Evolutionary conservation across 441 rosid genomes (phyloP), one percentile per base, ranked within the genome.

Genomic region (Erodium texanum): DNA sequence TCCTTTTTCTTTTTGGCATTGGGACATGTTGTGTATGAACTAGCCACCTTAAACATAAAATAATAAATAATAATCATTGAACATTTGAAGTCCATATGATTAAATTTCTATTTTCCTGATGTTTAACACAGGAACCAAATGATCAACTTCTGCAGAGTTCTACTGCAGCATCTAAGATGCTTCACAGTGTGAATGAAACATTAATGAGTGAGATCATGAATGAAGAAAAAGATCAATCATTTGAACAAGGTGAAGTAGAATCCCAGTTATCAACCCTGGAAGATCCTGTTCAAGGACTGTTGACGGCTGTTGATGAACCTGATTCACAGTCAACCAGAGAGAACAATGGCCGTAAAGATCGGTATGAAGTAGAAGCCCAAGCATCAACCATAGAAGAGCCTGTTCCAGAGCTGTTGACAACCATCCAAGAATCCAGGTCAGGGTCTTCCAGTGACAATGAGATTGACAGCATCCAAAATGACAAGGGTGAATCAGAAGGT

Each of bases 111-210:
- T 56, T 56, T 56, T 56, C 70, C 54, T 70, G 73, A 73, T 74
- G 50, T 68, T 27, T 32, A 65, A 48, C 54, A 68, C 69, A 65
- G 24, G 74, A 66, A 66, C 66, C 64, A 20, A 43, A 69, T 48
- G 41, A 75, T 70, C 52, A 54, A 62, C 64, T 68, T 68, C 63
- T 32, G 36, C 77, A 73, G 67, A 59, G 56, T 16, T 70, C 75
- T 18, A 24, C 68, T 14, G 48, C 66, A 41, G 67, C 66, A 64
- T 66, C 62, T 71, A 67, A 14, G 29, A 36, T 34, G 3, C 27
- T 52, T 29, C 29, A n/a, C 24, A 9, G 2, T 12, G 22, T 27
- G 67, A 70, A 62, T 64, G 74, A 70, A 23, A 27, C 65, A 7
- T 50, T 34, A 34, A 38, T 62, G 29, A 56, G 18, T 29, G 62